Evolutionary conservation across 768 basidiomycete species (phyloP), one percentile per base, ranked within the genome.

Genomic region (Termitomyces sp.): DNA sequence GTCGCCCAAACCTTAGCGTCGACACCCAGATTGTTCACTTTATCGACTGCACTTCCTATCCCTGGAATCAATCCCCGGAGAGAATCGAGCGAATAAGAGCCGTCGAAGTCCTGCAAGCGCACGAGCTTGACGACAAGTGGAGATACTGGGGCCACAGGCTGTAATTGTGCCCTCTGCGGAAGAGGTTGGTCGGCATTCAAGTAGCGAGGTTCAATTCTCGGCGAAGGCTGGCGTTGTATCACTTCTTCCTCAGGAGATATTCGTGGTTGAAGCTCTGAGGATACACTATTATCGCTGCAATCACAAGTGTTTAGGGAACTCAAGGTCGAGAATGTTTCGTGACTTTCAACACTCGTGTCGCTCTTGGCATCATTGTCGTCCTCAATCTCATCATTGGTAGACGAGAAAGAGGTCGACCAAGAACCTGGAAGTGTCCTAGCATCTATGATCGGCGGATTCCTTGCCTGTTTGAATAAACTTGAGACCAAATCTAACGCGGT

Each of bases 1-100:
- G 81, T 83, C 30, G 76, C 71, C 82, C 82, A 84, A 9, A 77
- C 57, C 10, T 49, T 66, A 21, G 51, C 63, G 44, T 75, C 74
- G 7, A 71, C 64, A n/a, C 62, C 61, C 17, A 65, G 46, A 5
- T 65, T 68, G 15, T 53, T 61, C 1, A 64, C 69, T 57, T 75
- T 71, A 9, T 63, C 56, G 3, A 76, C 46, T 1, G 71, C 68
- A 0, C 54, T 57, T 0, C 26, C 45, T n/a, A 62, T 51, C 7
- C 79, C 78, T 5, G 80, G 68, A 35, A 34, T 12, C 2, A 83
- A 62, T 14, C 10, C 47, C 0, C 58, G 59, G 7, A 81, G 64
- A 0, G 60, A 40, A 3, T 70, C 60, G 32, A 66, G 55, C 8
- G 60, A n/a, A 63, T 80, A 84, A 1, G 80, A 80, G 0, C 83